phyloP scores from a whole-genome alignment of 768 basidiomycete genomes.

The Lentinula edodes region DNA sequence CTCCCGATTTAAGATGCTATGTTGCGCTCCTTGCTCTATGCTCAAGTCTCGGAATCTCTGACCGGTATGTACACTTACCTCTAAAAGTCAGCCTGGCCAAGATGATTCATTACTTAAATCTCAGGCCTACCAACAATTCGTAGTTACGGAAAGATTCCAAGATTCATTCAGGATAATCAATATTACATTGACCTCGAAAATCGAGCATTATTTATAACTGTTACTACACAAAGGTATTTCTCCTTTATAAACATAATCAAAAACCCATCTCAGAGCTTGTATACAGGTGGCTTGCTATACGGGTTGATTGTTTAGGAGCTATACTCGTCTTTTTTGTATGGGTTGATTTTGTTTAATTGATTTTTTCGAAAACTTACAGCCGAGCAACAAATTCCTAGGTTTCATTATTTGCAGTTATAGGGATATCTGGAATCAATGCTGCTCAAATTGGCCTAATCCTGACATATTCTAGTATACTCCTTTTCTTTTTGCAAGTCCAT shows the following conservation, averaged over 20 bases:
- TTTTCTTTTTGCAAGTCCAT: neutral
- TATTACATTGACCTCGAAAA: conserved; percentile 70
- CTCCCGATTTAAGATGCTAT: conserved; percentile 41
- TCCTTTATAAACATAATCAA: neutral
- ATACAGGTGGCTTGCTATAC: conserved; percentile 60
- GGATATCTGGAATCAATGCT: conserved; percentile 51
- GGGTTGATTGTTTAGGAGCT: conserved; percentile 66
- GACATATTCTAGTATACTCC: conserved; percentile 50
- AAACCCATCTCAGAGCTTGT: neutral
- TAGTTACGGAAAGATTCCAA: conserved; percentile 57
- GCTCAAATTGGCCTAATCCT: conserved; percentile 70
- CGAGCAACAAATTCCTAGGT: conserved; percentile 31
- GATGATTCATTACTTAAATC: too few species aligned
- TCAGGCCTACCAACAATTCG: conserved; percentile 60
- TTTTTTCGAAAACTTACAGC: neutral
- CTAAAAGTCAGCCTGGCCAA: too few species aligned
- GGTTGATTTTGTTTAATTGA: neutral
- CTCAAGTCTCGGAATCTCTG: conserved; percentile 73
- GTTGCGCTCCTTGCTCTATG: conserved; percentile 69
- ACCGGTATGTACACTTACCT: conserved; percentile 29
- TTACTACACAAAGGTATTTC: conserved; percentile 57
- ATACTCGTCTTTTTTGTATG: conserved; percentile 47
- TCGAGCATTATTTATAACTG: conserved; percentile 59
- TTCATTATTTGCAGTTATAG: conserved; percentile 56
- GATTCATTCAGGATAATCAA: conserved; percentile 62